Base-by-base conservation (phyloP, 2,329 filamentous ascomycete species). In the Cladosporium phlei region DNA sequence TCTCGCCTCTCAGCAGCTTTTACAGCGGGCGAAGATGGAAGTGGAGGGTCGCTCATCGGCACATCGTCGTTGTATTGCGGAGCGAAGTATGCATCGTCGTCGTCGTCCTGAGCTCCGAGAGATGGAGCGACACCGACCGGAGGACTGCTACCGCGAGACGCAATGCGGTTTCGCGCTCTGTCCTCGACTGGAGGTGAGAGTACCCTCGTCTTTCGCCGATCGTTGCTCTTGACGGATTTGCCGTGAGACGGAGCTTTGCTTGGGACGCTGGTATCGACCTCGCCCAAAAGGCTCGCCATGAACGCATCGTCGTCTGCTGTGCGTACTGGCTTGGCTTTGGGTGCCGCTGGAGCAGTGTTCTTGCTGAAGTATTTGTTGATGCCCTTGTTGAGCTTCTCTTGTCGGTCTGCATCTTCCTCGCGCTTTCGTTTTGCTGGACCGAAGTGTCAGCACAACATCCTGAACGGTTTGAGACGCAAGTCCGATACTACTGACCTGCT, bases 341-440 rank as follows among this genome's bases (percentile, higher is more conserved):
- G 74, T 48, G 82, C 83, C 40, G 70, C 66, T 28, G 72, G 67
- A 27, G 74, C 73, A 25, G 80, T 78, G 46, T 88, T 88, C 57
- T 85, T 86, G 56, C 79, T 91, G 65, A 98, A 97, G 69, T 94
- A 98, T 60, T 94, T 91, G 68, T 85, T 89, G 63, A 98, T 97
- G 57, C 89, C 86, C 61, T 86, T 86, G 66, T 94, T 89, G 55
- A 89, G 88, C 65, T 87, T 89, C 58, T 95, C 87, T 60, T 85
- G 81, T 64, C 87, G 86, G 49, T 88, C 83, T 54, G 86, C 82
- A 49, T 95, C 89, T 56, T 95, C 88, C 59, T 95, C 87, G 12
- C 85, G 85, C 66, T 88, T 90, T 59, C 89, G 80, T 68, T 96
- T 97, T 53, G 83, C 86, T 90, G 53, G 32, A 16, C 68, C 32